These are phyloP conservation scores for Pelargonium cotyledonis DNA, from an alignment of 441 rosid species.

Conservation along the genomic window DNA sequence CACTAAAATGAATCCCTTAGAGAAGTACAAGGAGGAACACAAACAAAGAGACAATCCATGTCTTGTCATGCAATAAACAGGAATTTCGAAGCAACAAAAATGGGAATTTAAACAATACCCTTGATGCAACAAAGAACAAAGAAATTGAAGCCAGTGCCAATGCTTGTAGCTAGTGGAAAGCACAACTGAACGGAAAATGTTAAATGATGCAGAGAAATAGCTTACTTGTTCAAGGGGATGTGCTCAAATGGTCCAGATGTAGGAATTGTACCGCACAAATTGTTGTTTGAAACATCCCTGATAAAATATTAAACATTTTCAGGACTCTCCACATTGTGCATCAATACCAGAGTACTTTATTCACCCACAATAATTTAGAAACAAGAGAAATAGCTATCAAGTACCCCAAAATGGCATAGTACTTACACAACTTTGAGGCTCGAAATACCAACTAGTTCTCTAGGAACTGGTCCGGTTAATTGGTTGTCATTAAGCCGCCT, in stretches of 20 bases:
- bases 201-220: slow-evolving; percentile 3
- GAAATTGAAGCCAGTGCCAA: background rate
- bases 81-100: too few relatives aligned
- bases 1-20: too few relatives aligned
- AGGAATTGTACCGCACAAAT: slow-evolving; percentile 94
- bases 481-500: slow-evolving; percentile 86
- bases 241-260: slow-evolving; percentile 75
- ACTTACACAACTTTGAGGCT: slow-evolving; percentile 97
- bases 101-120: too few relatives aligned
- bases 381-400: too few relatives aligned
- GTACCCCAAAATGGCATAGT: background rate
- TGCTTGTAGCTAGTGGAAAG: too few relatives aligned
- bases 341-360: background rate
- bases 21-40: too few relatives aligned
- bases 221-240: slow-evolving; percentile 81
- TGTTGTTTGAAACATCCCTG: slow-evolving; percentile 81
- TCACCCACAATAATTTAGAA: background rate
- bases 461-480: slow-evolving; percentile 77
- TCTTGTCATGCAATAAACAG: too few relatives aligned
- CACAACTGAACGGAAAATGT: background rate
- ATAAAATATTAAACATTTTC: slow-evolving; percentile 10
- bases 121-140: background rate
- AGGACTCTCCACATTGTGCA: background rate
- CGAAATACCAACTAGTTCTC: slow-evolving; percentile 57
- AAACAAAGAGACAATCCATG: too few relatives aligned